phyloP scores from a whole-genome alignment of 805 yeast species.

The Sugiyamaella valdiviana region DNA sequence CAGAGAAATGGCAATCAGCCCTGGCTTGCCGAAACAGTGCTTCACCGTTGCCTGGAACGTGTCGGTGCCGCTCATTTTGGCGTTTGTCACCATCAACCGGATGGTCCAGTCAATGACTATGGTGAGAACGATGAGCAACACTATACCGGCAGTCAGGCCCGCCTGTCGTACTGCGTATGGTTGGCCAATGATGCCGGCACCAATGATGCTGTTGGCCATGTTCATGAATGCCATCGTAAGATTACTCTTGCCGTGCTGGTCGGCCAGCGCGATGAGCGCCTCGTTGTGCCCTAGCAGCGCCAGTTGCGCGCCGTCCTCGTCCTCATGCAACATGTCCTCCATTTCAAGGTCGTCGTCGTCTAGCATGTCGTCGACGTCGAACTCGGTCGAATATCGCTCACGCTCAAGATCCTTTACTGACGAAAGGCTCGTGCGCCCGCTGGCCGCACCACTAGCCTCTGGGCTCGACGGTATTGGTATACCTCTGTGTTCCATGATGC shows the following conservation, averaged over 20 bases:
- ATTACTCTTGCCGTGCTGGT: conserved; percentile 39
- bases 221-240: conserved; percentile 91
- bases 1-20: conserved; percentile 58
- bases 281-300: conserved; percentile 21
- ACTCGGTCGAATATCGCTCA: conserved; percentile 1
- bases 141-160: conserved; percentile 69
- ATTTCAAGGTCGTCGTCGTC: conserved; percentile 1
- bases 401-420: not conserved
- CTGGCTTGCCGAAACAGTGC: conserved; percentile 68
- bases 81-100: conserved; percentile 67
- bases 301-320: conserved; percentile 7
- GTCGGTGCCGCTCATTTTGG: conserved; percentile 66
- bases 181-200: conserved; percentile 94
- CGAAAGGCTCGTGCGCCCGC: not conserved
- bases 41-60: conserved; percentile 83
- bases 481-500: not conserved
- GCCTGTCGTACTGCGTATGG: conserved; percentile 80
- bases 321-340: conserved; percentile 5
- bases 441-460: not conserved
- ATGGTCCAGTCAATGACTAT: conserved; percentile 83
- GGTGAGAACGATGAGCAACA: conserved; percentile 56
- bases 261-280: conserved; percentile 15
- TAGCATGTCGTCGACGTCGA: conserved; percentile 9
- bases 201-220: conserved; percentile 91
- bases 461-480: not conserved